Percentiles rank a stretch among this genome's conserved stretches.
These are phyloP conservation scores for Calonectria fujianensis DNA, from an alignment of 2,329 filamentous ascomycete species.

Conservation along the genomic window DNA sequence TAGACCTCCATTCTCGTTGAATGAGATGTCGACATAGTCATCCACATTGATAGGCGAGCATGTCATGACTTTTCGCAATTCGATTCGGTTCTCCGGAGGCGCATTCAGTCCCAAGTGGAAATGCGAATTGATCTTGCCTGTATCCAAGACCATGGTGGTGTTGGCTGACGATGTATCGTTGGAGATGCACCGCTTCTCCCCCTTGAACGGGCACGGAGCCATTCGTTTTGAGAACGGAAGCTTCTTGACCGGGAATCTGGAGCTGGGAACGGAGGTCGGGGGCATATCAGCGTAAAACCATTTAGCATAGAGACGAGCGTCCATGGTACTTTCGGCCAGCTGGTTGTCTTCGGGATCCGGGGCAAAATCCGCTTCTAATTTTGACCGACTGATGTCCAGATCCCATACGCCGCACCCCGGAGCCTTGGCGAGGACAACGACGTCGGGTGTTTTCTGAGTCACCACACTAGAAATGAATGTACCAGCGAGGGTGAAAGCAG, in stretches of 20 bases:
- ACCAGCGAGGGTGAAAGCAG: neutral
- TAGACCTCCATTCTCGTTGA: neutral
- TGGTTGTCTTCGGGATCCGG: neutral
- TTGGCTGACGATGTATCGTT: conserved; percentile 1
- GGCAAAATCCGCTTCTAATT: neutral
- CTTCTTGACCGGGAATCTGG: neutral
- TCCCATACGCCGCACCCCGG: conserved; percentile 9
- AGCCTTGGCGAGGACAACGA: neutral
- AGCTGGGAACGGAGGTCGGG: neutral
- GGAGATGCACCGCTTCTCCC: neutral
- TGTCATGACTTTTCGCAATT: neutral
- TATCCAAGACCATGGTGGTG: neutral
- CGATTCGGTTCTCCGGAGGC: neutral
- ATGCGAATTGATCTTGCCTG: neutral
- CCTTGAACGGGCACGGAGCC: neutral
- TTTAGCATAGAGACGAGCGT: conserved; percentile 10
- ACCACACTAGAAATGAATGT: conserved; percentile 3
- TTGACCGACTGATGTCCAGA: too few relatives aligned
- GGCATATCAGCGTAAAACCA: conserved; percentile 19
- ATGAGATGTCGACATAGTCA: neutral
- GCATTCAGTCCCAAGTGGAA: conserved; percentile 1
- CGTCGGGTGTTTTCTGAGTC: neutral
- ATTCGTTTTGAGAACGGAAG: neutral
- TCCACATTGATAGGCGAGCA: neutral
- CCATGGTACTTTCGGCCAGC: neutral